Evolutionary conservation across 805 yeast genomes (phyloP), one percentile per base, ranked within the genome.

Genomic region (Pichia occidentalis): DNA sequence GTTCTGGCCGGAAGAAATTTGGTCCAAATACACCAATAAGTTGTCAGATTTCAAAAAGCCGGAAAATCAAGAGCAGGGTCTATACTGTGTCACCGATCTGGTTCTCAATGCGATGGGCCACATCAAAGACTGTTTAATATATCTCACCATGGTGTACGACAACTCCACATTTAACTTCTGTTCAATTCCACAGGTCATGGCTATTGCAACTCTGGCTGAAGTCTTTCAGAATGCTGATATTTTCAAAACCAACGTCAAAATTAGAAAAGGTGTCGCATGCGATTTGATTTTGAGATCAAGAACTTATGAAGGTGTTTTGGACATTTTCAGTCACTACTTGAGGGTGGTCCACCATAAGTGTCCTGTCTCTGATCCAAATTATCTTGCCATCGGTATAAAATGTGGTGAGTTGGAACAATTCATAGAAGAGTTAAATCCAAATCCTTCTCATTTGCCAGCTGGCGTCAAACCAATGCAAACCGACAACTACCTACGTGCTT

Each of bases 151-250:
- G 44, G 73, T 92, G 34, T 72, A 73, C 42, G 98, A 92, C 56
- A 84, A 81, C 43, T 76, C 95, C 1, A 64, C 80, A 34, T 92
- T 86, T 68, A 82, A 79, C 51, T 92, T 92, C 67, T 88, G 97
- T 66, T 85, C 97, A 9, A 92, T 92, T 56, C 99, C 99, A 14
- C 99, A 92, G 65, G 97, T 90, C 14, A 92, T 92, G 98, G 96
- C 97, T 25, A 83, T 92, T 59, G 97, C 98, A 12, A 86, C 97
- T 1, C 70, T 92, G 50, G 86, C 90, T 17, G 67, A 80, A 36
- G 82, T 92, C 24, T 88, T 82, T 71, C 78, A 82, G 56, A 92
- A 92, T 64, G 80, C 81, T 4, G 54, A 65, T 3, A 82, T 90
- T 3, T 74, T 90, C 54, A 71, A 77, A 31, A 58, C 61, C 26